Conservation (phyloP, 306 rosid genomes). For the Inga oerstediana region DNA sequence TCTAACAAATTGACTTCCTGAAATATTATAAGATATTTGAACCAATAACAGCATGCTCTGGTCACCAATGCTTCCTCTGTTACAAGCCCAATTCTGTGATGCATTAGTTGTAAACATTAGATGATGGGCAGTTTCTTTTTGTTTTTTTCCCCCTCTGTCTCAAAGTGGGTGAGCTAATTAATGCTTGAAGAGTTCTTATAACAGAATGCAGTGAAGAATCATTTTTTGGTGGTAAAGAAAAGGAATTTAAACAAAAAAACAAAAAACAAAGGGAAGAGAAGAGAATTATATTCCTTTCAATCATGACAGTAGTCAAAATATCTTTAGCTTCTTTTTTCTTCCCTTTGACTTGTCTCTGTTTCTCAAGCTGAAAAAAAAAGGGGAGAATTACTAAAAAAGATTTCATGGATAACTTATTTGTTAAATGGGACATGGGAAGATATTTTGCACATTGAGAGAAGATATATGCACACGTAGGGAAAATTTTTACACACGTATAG, state of each 20-base stretch:
- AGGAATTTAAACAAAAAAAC: not conserved
- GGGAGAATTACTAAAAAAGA: not conserved
- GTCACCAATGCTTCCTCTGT: not conserved
- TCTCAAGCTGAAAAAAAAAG: slow-evolving; percentile 26
- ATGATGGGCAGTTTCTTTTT: not conserved
- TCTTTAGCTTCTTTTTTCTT: slow-evolving; percentile 44
- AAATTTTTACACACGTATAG: too few relatives aligned
- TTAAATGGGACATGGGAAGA: too few relatives aligned
- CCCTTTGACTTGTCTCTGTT: slow-evolving; percentile 35
- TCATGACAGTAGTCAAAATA: slow-evolving; percentile 30
- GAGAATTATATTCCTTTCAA: slow-evolving; percentile 36
- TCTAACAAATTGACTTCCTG: not conserved
- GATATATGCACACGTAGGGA: too few relatives aligned
- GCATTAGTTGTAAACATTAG: not conserved
- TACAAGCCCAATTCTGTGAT: not conserved
- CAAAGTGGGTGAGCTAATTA: not conserved
- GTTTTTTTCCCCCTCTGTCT: not conserved
- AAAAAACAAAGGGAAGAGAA: not conserved
- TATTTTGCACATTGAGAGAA: too few relatives aligned
- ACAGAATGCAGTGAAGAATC: not conserved
- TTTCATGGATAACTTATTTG: too few relatives aligned
- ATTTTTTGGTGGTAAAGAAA: slow-evolving; percentile 37
- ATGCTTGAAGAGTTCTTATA: not conserved
- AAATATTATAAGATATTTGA: not conserved
- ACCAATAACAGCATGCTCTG: not conserved